Evolutionary conservation across 805 yeast species (phyloP), one percentile per base, ranked within the genome.

Genomic region (Ascoidea asiatica): DNA sequence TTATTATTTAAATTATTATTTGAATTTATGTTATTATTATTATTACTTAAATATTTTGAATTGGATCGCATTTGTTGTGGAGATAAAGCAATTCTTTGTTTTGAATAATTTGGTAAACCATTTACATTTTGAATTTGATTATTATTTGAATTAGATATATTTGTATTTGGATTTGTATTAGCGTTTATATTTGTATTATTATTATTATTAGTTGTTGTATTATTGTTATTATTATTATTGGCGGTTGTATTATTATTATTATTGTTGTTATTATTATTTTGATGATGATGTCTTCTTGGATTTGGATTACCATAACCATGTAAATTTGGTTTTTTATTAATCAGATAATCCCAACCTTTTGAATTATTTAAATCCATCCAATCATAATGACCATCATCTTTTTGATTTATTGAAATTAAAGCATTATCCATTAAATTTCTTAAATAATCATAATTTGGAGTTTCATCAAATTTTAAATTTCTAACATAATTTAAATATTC

Each of bases 321-420:
- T 51, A 83, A 62, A 61, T 83, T 83, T 40, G 85, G 86, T 57
- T 85, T 81, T 59, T 79, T 81, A 58, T 83, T 83, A 48, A 81
- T 73, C 48, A 70, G 58, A 55, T 84, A 72, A 57, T 82, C 87
- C 92, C 92, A 83, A 17, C 92, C 92, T 57, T 74, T 73, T 41
- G 92, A 92, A 43, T 77, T 76, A 56, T 83, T 83, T 52, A 83
- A 69, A 53, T 73, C 79, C 79, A 80, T 75, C 94, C 94, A 82
- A 56, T 84, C 94, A 55, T 80, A 84, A 50, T 72, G 75, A 8
- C 76, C 83, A 56, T 81, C 87, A 48, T 78, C 77, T 36, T 63
- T 56, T 53, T 75, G 75, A 15, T 79, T 79, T 50, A 75, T 61
- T 46, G 74, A 77, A 43, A 67, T 69, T 52, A 84, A 63, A 4